Conservation (phyloP, 306 rosid species). For the Prunus campanulata region DNA sequence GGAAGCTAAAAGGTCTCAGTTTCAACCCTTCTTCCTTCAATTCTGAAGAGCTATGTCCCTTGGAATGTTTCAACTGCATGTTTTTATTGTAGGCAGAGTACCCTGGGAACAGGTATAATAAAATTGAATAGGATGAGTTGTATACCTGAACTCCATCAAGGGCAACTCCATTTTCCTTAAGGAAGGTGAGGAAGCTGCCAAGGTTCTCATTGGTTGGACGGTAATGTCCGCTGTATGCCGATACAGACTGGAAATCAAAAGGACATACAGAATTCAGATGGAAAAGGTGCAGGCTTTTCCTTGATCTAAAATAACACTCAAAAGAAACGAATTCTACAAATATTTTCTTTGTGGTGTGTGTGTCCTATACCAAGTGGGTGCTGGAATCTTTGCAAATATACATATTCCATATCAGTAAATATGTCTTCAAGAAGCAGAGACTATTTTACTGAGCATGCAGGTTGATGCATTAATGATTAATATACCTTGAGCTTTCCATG, state of each 20-base stretch:
- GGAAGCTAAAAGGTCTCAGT: neutral
- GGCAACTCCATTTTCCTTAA: slow-evolving; percentile 27
- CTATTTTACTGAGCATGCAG: neutral
- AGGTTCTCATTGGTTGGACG: slow-evolving; percentile 39
- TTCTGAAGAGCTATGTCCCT: neutral
- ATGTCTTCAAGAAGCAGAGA: too few relatives aligned
- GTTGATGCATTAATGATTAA: neutral
- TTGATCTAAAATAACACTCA: neutral
- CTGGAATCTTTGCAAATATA: too few relatives aligned
- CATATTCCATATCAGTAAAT: too few relatives aligned
- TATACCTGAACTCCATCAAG: slow-evolving; percentile 37
- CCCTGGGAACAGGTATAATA: neutral
- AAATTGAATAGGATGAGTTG: neutral
- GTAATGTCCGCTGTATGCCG: slow-evolving; percentile 42
- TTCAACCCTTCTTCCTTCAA: neutral
- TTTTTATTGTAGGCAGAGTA: neutral
- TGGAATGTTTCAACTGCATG: neutral
- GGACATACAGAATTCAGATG: neutral
- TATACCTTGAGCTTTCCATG: slow-evolving; percentile 39
- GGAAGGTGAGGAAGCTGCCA: slow-evolving; percentile 38
- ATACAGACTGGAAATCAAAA: slow-evolving; percentile 29
- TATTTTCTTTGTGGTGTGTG: too few relatives aligned
- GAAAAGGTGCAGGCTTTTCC: neutral
- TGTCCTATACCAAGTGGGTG: too few relatives aligned
- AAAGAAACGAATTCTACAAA: neutral